Percentiles rank a stretch among this genome's conserved stretches.
Evolutionary conservation across 257 asterid species (phyloP).

Genomic region (Jacaranda mimosifolia): DNA sequence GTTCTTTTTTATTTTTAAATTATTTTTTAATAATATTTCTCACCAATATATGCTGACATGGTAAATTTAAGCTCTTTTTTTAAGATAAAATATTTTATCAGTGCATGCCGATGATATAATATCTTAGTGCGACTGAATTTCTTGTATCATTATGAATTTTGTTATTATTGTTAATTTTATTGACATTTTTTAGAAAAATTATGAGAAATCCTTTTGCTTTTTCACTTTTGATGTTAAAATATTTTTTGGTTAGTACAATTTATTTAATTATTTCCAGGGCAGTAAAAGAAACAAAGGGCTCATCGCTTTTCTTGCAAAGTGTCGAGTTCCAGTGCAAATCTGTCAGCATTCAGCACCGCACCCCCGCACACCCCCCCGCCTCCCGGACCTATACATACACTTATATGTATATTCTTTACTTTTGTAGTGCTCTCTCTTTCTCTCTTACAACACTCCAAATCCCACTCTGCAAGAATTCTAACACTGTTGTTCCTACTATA

Average conservation of each 20-base stretch:
- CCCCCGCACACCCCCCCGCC: not conserved
- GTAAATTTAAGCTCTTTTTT: no score
- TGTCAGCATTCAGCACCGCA: slow-evolving; percentile 39
- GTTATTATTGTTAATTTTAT: no score
- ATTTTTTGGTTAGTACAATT: not conserved
- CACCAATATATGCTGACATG: no score
- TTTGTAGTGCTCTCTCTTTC: slow-evolving; percentile 32
- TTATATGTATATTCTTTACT: not conserved
- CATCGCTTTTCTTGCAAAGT: slow-evolving; percentile 15
- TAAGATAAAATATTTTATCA: no score
- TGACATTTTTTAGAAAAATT: no score
- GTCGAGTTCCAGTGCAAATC: slow-evolving; percentile 26
- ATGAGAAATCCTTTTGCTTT: not conserved
- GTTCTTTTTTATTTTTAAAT: no score
- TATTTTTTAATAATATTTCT: no score
- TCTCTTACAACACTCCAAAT: slow-evolving; percentile 31
- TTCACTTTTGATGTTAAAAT: no score
- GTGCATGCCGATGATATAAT: no score
- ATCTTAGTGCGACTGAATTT: no score
- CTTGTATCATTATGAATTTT: no score
- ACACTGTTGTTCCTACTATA: slow-evolving; percentile 20
- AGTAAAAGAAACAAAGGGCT: slow-evolving; percentile 30
- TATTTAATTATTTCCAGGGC: not conserved
- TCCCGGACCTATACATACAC: slow-evolving; percentile 6
- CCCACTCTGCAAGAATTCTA: slow-evolving; percentile 34